These are phyloP conservation scores for Cladobotryum protrusum DNA, from an alignment of 2,329 filamentous ascomycete species.

Conservation along the genomic window DNA sequence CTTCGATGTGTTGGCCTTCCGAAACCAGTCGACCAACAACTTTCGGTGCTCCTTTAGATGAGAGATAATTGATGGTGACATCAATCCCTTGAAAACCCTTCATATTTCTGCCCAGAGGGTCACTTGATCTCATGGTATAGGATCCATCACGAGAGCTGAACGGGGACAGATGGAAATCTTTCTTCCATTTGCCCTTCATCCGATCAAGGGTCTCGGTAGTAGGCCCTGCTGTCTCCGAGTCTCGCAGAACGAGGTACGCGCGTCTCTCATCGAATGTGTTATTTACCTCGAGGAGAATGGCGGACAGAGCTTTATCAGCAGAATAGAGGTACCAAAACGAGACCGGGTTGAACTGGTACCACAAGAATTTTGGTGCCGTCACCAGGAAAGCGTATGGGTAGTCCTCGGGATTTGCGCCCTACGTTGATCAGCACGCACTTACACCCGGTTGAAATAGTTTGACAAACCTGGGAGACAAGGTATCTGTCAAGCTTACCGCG, in stretches of 20 bases:
- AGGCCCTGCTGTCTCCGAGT: conserved; percentile 12
- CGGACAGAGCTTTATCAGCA: conserved; percentile 46
- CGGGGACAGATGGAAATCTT: conserved; percentile 71
- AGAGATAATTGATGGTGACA: conserved; percentile 54
- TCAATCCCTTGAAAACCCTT: conserved; percentile 41
- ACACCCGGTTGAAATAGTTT: neutral
- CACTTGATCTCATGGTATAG: conserved; percentile 45
- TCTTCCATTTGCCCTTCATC: conserved; percentile 52
- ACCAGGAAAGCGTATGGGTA: conserved; percentile 66
- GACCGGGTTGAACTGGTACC: conserved; percentile 68
- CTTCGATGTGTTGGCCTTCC: conserved; percentile 43
- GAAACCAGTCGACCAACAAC: conserved; percentile 56
- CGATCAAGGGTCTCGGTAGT: conserved; percentile 1
- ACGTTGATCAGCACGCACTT: conserved; percentile 14
- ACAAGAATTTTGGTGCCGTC: conserved; percentile 62
- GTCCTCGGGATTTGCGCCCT: conserved; percentile 52
- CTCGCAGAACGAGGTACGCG: conserved; percentile 23
- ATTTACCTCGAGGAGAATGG: conserved; percentile 68
- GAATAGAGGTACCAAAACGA: conserved; percentile 78
- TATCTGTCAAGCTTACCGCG: conserved; percentile 57
- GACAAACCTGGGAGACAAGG: conserved; percentile 49
- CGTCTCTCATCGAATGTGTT: conserved; percentile 70
- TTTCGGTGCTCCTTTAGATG: conserved; percentile 55
- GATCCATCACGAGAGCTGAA: conserved; percentile 59
- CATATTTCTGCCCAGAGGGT: conserved; percentile 36